Evolutionary conservation across 2,329 filamentous ascomycete genomes (phyloP), one percentile per base, ranked within the genome.

Genomic region (Fusarium nanum): DNA sequence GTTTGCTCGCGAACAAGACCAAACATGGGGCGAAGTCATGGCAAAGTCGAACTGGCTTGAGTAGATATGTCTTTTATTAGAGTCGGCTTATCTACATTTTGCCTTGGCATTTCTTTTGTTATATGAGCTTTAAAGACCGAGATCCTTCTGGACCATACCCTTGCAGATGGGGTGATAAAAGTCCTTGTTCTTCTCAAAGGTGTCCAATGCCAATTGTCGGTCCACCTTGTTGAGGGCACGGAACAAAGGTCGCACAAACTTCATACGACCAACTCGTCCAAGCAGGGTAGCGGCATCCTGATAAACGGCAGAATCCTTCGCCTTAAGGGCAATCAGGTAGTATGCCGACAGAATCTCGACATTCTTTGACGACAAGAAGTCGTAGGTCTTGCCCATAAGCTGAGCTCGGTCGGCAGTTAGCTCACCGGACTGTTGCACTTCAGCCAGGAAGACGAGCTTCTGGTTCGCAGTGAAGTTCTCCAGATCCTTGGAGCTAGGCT

Each of bases 131-230:
- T 77, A 77, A 41, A 80, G 66, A 37, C 85, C 86, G 37, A 97
- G 81, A 79, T 97, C 92, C 85, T 97, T 98, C 82, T 93, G 92
- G 5, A 97, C 89, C 89, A 97, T 92, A 10, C 85, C 88, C 66
- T 89, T 88, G 79, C 94, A 98, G 74, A 98, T 98, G 4, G 96
- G 96, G 78, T 98, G 95, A 78, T 98, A 99, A 77, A 98, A 98
- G 68, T 94, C 91, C 81, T 87, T 92, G 79, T 97, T 91, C 86
- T 91, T 92, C 81, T 92, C 88, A 81, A 97, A 98, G 0, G 94
- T 97, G 78, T 89, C 84, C 56, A 95, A 81, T 1, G 96, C 95
- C 75, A 97, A 81, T 27, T 89, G 83, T 48, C 88, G 84, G 81
- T 98, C 91, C 41, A 92, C 88, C 78, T 90, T 89, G 76, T 91